A percentile compares a stretch with the other conserved stretches of the same genome.
Conservation (phyloP, 2,329 filamentous ascomycete species). For the Colletotrichum navitas region DNA sequence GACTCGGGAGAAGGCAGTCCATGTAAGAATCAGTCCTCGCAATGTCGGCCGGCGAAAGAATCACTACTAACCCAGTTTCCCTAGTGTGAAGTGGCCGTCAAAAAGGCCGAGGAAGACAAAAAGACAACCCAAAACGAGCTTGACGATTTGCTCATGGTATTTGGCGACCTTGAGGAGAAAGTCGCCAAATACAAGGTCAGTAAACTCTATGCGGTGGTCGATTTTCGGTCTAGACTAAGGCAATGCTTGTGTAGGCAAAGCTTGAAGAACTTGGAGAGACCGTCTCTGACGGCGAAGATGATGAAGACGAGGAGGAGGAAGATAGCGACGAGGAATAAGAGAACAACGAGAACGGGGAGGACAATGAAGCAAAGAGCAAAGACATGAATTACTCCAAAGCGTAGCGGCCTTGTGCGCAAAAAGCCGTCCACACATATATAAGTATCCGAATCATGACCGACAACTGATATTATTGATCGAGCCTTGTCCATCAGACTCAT, state of each 20-base stretch:
- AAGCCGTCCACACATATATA: not conserved
- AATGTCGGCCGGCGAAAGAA: not conserved
- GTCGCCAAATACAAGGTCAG: conserved; percentile 79
- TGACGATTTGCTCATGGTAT: conserved; percentile 85
- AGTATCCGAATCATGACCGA: not conserved
- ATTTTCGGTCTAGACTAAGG: conserved; percentile 25
- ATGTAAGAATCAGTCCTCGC: conserved; percentile 10
- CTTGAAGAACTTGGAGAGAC: conserved; percentile 75
- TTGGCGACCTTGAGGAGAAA: conserved; percentile 85
- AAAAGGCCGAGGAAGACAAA: conserved; percentile 71
- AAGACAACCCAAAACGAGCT: conserved; percentile 77
- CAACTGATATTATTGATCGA: not conserved
- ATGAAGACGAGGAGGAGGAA: conserved; percentile 66
- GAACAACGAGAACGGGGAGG: conserved; percentile 47
- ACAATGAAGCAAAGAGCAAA: conserved; percentile 45
- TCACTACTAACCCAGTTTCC: conserved; percentile 16
- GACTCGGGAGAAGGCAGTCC: conserved; percentile 45
- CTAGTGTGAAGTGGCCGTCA: conserved; percentile 51
- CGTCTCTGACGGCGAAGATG: conserved; percentile 83
- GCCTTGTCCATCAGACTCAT: not conserved
- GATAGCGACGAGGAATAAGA: conserved; percentile 53
- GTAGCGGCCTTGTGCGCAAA: not conserved
- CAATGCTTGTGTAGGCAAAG: conserved; percentile 58
- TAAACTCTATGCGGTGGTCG: not conserved
- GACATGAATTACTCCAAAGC: conserved; percentile 31